A percentile compares a stretch with the other conserved stretches of the same genome.
phyloP scores from a whole-genome alignment of 2,329 filamentous ascomycete species.

The Cytospora piceicola region DNA sequence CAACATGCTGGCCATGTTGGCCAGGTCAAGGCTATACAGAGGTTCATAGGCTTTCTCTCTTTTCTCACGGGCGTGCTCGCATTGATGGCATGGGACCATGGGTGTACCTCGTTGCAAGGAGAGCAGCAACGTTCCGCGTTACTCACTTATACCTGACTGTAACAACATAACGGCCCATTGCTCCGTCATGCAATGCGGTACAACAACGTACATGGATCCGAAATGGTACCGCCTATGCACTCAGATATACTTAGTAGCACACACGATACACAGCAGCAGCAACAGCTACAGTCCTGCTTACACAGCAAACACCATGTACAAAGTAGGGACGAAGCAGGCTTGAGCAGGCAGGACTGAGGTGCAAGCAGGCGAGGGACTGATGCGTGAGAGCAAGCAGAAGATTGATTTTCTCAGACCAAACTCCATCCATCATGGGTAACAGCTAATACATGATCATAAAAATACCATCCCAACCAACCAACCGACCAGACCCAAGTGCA shows the following conservation, averaged over 20 bases:
- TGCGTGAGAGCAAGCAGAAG: neutral
- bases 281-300: neutral
- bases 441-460: neutral
- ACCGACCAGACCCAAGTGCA: neutral
- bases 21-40: neutral
- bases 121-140: neutral
- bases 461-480: neutral
- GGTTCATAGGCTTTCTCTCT: neutral
- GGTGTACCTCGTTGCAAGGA: neutral
- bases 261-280: neutral
- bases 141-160: neutral
- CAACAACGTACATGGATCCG: neutral
- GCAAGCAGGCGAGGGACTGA: neutral
- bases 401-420: neutral
- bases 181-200: neutral
- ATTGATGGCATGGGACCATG: neutral
- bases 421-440: constrained; percentile 1
- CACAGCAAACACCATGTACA: neutral
- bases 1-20: neutral
- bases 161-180: neutral
- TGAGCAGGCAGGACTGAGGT: neutral
- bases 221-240: neutral
- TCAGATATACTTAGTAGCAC: neutral
- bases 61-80: neutral
- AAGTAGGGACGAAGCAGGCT: too few relatives aligned